Conservation (phyloP, 192 early-diverging fungal species). For the Backusella tuberculispora region DNA sequence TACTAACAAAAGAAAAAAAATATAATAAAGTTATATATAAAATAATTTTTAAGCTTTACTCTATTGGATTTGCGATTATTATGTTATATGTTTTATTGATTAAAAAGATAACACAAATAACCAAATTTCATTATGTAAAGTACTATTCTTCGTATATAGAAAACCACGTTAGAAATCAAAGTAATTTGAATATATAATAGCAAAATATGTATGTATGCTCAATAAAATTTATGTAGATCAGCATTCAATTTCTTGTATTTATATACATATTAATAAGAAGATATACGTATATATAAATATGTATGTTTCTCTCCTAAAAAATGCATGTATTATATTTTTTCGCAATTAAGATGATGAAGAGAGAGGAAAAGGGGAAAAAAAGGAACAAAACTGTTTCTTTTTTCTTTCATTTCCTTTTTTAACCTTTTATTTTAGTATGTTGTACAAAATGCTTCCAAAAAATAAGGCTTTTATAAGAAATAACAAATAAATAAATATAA, state of each 20-base stretch:
- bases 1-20: not conserved
- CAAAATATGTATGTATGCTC: not conserved
- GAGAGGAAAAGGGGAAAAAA: not conserved
- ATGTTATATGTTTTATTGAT: not conserved
- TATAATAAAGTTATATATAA: not conserved
- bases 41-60: too few species aligned
- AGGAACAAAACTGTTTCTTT: not conserved
- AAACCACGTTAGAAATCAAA: constrained; percentile 9
- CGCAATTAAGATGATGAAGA: not conserved
- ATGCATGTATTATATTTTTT: not conserved
- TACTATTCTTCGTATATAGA: not conserved
- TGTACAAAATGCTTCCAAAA: not conserved
- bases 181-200: not conserved
- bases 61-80: too few species aligned
- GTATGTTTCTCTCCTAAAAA: not conserved
- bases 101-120: not conserved
- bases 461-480: not conserved
- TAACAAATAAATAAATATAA: not conserved
- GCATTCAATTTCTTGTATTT: too few species aligned
- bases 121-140: not conserved
- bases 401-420: not conserved
- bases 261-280: too few species aligned
- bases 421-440: not conserved
- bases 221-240: not conserved
- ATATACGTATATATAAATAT: too few species aligned